A percentile compares a stretch with the other conserved stretches of the same genome.
These are phyloP conservation scores for Gamsiella multidivaricata DNA, from an alignment of 192 early-diverging fungal genomes.

Conservation along the genomic window DNA sequence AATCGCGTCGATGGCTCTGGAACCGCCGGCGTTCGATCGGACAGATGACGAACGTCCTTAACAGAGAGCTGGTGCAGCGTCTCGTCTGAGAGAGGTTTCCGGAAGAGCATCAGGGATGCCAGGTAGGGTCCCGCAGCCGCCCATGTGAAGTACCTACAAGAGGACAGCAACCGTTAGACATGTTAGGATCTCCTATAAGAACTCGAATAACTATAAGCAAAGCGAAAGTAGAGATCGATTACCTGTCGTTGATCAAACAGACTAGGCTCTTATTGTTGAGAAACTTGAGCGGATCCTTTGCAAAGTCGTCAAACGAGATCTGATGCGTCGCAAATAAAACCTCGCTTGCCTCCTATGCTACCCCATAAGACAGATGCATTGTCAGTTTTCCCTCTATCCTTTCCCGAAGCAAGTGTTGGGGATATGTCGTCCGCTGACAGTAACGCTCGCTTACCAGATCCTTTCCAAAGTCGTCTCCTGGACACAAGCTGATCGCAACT, in stretches of 20 bases:
- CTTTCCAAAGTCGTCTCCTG: slow-evolving; percentile 55
- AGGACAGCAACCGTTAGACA: too few relatives aligned
- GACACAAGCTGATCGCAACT: slow-evolving; percentile 68
- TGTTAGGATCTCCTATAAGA: too few relatives aligned
- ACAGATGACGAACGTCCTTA: slow-evolving; percentile 22
- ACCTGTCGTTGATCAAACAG: slow-evolving; percentile 46
- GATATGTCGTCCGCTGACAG: too few relatives aligned
- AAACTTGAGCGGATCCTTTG: slow-evolving; percentile 35
- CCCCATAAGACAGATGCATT: too few relatives aligned
- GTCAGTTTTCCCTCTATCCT: too few relatives aligned
- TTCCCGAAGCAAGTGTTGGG: too few relatives aligned
- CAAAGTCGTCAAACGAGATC: slow-evolving; percentile 30
- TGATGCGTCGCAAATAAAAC: slow-evolving; percentile 32
- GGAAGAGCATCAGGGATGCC: slow-evolving; percentile 63
- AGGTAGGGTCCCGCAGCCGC: slow-evolving; percentile 69
- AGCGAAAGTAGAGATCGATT: background rate
- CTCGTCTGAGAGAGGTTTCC: slow-evolving; percentile 63
- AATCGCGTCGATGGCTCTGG: slow-evolving; percentile 24
- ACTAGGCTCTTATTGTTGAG: slow-evolving; percentile 41
- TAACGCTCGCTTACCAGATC: slow-evolving; percentile 50
- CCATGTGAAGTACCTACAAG: slow-evolving; percentile 70
- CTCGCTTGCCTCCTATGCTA: slow-evolving; percentile 35
- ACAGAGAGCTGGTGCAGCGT: slow-evolving; percentile 28
- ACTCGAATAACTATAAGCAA: background rate
- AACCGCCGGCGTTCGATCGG: slow-evolving; percentile 12